Base-by-base conservation (phyloP, 2,329 filamentous ascomycete genomes). In the Alternaria solani region DNA sequence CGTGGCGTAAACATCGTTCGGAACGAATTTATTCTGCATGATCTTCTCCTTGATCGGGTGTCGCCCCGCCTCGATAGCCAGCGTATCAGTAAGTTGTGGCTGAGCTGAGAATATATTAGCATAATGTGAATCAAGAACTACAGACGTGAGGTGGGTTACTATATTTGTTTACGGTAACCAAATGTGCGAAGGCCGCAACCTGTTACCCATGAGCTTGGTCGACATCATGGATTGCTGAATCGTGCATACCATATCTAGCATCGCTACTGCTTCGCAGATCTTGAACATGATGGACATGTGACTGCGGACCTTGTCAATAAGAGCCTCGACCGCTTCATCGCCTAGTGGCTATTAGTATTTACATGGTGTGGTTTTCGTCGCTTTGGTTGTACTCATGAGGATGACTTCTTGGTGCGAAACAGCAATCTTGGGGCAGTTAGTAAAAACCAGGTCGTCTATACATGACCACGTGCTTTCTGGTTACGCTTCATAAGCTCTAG, bases 1-100 rank as follows among this genome's bases (percentile, higher is more conserved):
- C 0, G 89, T 91, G 3, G 92, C 90, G 70, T 94, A 98, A 28
- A 94, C 91, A 71, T 98, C 94, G 65, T 98, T 98, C 0, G 95
- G 91, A 4, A 98, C 83, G 73, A 91, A 96, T 23, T 86, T 88
- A 46, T 85, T 85, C 1, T 82, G 80, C 65, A 92, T 88, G 2
- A 89, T 86, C 73, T 89, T 91, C 78, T 96, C 92, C 5, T 89
- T 83, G 58, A 96, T 89, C 0, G 93, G 92, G 75, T 97, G 93
- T 30, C 91, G 85, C 16, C 90, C 92, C 26, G 86, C 83, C 66
- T 91, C 90, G 55, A 97, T 84, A 1, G 90, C 91, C 26, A 96
- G 79, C 0, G 88, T 89, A 5, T 88, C 84, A 1, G 86, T 87
- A 26, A 94, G 80, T 47, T 90, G 86, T 1, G 93, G 93, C 14